Evolutionary conservation across 2,329 filamentous ascomycete species (phyloP), one percentile per base, ranked within the genome.

Genomic region (Fusarium denticulatum): DNA sequence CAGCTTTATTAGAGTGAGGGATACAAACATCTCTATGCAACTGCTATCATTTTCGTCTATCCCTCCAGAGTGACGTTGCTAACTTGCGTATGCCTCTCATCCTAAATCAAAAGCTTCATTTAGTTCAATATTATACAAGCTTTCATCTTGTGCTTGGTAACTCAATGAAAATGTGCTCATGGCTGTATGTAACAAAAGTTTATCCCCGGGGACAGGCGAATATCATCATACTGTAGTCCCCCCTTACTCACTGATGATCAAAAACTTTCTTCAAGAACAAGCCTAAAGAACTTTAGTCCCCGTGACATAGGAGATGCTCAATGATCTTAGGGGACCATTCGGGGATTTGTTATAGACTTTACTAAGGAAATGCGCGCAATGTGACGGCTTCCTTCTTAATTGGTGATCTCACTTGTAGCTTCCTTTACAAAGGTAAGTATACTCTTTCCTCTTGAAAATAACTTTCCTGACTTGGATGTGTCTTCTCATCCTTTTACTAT

Each of bases 381-480:
- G 5, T 30, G 6, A 16, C 5, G 20, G 15, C 24, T 16, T 1
- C 14, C 50, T n/a, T 55, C 24, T 40, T 4, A 39, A 24, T 40
- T 40, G 50, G 34, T 40, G 20, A 40, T 28, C 6, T 26, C 34
- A 34, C 7, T 6, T 37, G 13, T 11, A 28, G 18, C 50, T 40
- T 53, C 14, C 16, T 26, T 30, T 28, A 2, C 20, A 22, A 28
- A 40, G 24, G 20, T 28, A 55, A 55, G 34, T 30, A 28, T 55
- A 18, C 15, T 18, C 13, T 7, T 53, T 7, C 20, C 20, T n/a
- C 20, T 18, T 28, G 14, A 14, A n/a, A 55, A 39, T n/a, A 55
- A 8, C 24, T 40, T 40, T 7, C 24, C 18, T 28, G 2, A 14
- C 20, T 18, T n/a, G 6, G 6, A 12, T 13, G 13, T 28, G 0